Conservation (phyloP, 306 rosid species). For the Comarum palustre region DNA sequence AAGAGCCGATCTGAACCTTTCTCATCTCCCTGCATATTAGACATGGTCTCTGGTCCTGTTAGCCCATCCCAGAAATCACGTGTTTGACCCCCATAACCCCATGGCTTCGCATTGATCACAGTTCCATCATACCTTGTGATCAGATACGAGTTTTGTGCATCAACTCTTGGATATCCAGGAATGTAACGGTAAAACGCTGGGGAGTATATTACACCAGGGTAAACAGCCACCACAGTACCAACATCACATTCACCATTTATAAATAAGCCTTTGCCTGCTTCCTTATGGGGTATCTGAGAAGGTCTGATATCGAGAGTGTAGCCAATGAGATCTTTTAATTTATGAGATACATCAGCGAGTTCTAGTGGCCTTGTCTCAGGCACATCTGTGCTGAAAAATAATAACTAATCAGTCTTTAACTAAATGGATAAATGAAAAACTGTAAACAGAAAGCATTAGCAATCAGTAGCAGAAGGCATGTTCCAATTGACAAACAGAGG, state of each 20-base stretch:
- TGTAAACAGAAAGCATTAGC: not conserved
- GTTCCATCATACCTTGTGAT: slow-evolving; percentile 80
- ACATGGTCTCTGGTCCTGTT: slow-evolving; percentile 27
- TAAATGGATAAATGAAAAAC: not conserved
- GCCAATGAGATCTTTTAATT: slow-evolving; percentile 62
- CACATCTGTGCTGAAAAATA: slow-evolving; percentile 63
- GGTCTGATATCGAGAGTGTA: slow-evolving; percentile 65
- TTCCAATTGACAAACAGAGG: not conserved
- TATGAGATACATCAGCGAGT: slow-evolving; percentile 55
- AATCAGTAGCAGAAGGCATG: not conserved
- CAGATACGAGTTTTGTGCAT: slow-evolving; percentile 69
- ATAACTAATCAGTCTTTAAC: slow-evolving; percentile 24
- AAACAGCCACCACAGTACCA: slow-evolving; percentile 73
- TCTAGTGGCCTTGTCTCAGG: slow-evolving; percentile 55
- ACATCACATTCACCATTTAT: slow-evolving; percentile 68
- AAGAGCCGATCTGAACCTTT: slow-evolving; percentile 63
- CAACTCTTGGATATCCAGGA: slow-evolving; percentile 88
- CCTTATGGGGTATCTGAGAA: slow-evolving; percentile 70
- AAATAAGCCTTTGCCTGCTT: slow-evolving; percentile 76
- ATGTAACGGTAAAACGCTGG: slow-evolving; percentile 81
- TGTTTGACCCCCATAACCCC: slow-evolving; percentile 71
- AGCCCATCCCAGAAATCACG: slow-evolving; percentile 59
- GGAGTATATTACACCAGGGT: slow-evolving; percentile 78
- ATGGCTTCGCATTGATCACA: slow-evolving; percentile 81
- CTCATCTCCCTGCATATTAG: slow-evolving; percentile 35